These are phyloP conservation scores for Xylaria digitata DNA, from an alignment of 2,329 filamentous ascomycete genomes.

Conservation along the genomic window DNA sequence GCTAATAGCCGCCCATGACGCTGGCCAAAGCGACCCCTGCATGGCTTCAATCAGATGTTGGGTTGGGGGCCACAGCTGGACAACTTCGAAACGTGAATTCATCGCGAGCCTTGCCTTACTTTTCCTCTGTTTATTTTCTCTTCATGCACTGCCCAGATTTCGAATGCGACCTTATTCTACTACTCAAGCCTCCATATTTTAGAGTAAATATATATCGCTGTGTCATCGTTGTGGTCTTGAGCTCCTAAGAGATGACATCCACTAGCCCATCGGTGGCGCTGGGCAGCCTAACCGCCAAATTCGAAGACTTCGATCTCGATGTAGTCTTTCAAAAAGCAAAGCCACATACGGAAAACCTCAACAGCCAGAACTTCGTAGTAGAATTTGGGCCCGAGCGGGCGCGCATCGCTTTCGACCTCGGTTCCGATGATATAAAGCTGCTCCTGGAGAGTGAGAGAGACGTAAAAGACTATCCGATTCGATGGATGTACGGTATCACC, in stretches of 20 bases:
- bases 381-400: constrained; percentile 69
- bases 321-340: constrained; percentile 59
- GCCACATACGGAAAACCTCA: constrained; percentile 53
- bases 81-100: constrained; percentile 3
- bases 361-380: constrained; percentile 70
- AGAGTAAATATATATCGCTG: neutral
- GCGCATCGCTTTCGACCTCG: constrained; percentile 66
- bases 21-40: constrained; percentile 31
- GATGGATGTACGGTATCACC: constrained; percentile 73
- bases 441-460: constrained; percentile 52
- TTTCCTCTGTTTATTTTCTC: neutral
- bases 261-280: neutral
- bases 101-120: neutral
- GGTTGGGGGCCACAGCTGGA: constrained; percentile 7
- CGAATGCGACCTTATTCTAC: neutral
- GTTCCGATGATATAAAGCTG: constrained; percentile 53
- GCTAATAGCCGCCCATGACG: constrained; percentile 24
- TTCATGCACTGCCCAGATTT: neutral
- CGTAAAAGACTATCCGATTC: constrained; percentile 61
- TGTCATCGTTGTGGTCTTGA: neutral
- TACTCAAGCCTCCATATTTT: neutral
- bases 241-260: constrained; percentile 17
- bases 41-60: constrained; percentile 22
- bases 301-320: constrained; percentile 65
- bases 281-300: constrained; percentile 43